A percentile compares a stretch with the other conserved stretches of the same genome.
Evolutionary conservation across 2,329 filamentous ascomycete genomes (phyloP).

Genomic region (Lasiodiplodia gonubiensis): DNA sequence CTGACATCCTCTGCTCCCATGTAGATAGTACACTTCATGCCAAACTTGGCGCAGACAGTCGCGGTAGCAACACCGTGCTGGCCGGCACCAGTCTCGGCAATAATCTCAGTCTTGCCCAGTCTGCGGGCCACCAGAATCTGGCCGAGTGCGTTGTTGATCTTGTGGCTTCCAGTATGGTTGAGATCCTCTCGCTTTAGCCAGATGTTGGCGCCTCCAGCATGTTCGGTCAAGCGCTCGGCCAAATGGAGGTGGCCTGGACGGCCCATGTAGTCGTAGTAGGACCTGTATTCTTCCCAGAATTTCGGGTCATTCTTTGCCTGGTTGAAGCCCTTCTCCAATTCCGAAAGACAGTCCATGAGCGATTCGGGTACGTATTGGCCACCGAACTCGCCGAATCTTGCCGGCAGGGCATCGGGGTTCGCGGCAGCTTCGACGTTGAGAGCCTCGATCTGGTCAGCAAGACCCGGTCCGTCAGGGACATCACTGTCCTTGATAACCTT

Average conservation of each 20-base stretch:
- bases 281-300: conserved; percentile 97
- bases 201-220: conserved; percentile 91
- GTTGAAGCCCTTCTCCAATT: conserved; percentile 91
- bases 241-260: conserved; percentile 90
- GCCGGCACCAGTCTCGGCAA: conserved; percentile 95
- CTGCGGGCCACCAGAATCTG: conserved; percentile 86
- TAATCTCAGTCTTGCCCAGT: conserved; percentile 94
- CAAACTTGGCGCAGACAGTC: conserved; percentile 96
- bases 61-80: conserved; percentile 98
- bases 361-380: conserved; percentile 98
- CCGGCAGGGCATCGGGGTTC: conserved; percentile 67
- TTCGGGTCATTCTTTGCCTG: conserved; percentile 81
- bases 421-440: conserved; percentile 67
- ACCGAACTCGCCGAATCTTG: conserved; percentile 93
- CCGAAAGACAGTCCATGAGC: conserved; percentile 91
- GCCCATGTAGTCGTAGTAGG: conserved; percentile 97
- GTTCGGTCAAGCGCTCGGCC: conserved; percentile 84
- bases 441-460: conserved; percentile 84
- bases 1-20: conserved; percentile 99
- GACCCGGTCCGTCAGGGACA: conserved; percentile 63
- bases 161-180: conserved; percentile 97
- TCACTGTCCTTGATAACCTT: conserved; percentile 68
- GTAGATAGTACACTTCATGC: conserved; percentile 96
- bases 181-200: conserved; percentile 98
- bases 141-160: conserved; percentile 98